These are phyloP conservation scores for Coleophoma cylindrospora DNA, from an alignment of 2,329 filamentous ascomycete genomes.

Conservation along the genomic window DNA sequence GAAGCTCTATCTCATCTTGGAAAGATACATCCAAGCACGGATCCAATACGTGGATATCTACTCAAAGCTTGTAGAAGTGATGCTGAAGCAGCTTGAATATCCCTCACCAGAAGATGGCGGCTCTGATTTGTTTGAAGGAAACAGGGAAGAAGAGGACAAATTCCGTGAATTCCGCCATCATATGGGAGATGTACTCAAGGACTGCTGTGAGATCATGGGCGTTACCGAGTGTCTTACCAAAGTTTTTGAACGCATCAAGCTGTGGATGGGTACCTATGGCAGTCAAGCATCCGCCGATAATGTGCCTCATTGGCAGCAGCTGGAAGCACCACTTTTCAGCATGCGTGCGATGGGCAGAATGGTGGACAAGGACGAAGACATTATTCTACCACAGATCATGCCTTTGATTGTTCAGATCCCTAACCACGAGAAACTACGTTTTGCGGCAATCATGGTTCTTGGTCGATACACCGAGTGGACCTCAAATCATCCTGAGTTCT, in stretches of 20 bases:
- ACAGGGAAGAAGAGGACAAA: constrained; percentile 92
- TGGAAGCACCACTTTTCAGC: constrained; percentile 91
- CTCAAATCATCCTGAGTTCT: constrained; percentile 82
- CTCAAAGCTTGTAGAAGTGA: constrained; percentile 84
- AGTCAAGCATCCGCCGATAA: constrained; percentile 65
- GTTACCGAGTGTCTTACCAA: constrained; percentile 88
- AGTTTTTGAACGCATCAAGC: constrained; percentile 77
- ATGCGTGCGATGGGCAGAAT: constrained; percentile 95
- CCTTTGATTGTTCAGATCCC: constrained; percentile 92
- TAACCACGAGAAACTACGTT: constrained; percentile 94
- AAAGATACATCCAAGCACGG: constrained; percentile 81
- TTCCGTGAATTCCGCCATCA: constrained; percentile 95
- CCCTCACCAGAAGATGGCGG: constrained; percentile 68
- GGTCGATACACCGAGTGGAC: constrained; percentile 99
- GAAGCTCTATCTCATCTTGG: constrained; percentile 90
- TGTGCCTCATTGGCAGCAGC: constrained; percentile 92
- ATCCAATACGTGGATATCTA: constrained; percentile 76
- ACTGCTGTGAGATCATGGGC: constrained; percentile 93
- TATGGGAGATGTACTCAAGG: constrained; percentile 97
- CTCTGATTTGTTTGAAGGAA: constrained; percentile 86
- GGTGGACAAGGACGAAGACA: constrained; percentile 83
- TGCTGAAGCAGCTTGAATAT: constrained; percentile 86
- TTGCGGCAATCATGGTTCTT: constrained; percentile 96
- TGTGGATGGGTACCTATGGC: constrained; percentile 83
- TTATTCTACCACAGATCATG: constrained; percentile 87